Base-by-base conservation (phyloP, 1,284 basidiomycete species). In the Ganoderma lingzhi region DNA sequence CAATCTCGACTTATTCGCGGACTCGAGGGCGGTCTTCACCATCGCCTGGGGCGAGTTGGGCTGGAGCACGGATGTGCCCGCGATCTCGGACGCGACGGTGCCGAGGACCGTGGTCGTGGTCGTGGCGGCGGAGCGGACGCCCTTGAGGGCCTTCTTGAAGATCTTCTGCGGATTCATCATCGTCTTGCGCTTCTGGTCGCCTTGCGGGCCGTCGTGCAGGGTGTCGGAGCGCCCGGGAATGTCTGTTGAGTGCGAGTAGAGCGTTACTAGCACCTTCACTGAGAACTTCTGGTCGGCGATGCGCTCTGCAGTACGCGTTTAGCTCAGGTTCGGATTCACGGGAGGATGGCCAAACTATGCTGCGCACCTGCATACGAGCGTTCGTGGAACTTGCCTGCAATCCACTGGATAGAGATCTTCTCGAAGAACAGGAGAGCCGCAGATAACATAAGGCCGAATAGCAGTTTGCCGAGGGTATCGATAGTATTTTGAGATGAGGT, bases 371-470 rank as follows among this genome's bases (percentile, higher is more conserved):
- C 93, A 78, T 96, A 97, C 10, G 93, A 95, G 73, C 92, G 87
- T 76, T 94, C 92, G 81, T 97, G 96, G 85, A 97, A 97, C 77
- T 93, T 93, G 74, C 82, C 84, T 70, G 93, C 93, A 74, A 97
- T 95, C 83, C 91, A 90, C 79, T 98, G 96, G 67, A 98, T 93
- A 17, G 92, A 80, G 71, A 96, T 88, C 80, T 98, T 98, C 80
- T 97, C 95, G 63, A 87, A 90, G 10, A 94, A 85, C 9, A 96
- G 85, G 32, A 96, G 85, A 44, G 88, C 85, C 0, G 91, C 82
- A 77, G 91, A 94, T 63, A 97, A 79, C 78, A 91, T 88, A 62
- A 95, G 78, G 2, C 90, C 94, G 76, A 97, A 96, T 10, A 95
- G 83, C 32, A 94, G 81, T 76, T 90, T 91, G 17, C 84, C 86